Conservation (phyloP, 495 filamentous ascomycete species). For the Aspergillus ellipticus region DNA sequence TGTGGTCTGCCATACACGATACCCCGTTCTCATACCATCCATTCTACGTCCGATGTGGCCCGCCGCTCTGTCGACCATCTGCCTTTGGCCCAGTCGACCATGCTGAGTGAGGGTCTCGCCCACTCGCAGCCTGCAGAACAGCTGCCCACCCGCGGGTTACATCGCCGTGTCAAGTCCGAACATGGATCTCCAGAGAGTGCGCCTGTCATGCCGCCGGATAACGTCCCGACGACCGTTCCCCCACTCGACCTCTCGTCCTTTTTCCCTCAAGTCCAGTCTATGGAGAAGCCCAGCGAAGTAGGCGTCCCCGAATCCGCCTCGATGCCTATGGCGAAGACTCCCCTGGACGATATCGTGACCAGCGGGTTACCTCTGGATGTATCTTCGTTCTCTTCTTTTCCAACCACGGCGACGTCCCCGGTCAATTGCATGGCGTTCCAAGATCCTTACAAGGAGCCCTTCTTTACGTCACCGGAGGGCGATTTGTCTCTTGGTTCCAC, state of each 20-base stretch:
- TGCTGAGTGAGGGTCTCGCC: conserved; percentile 36
- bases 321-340: conserved; percentile 30
- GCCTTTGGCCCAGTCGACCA: conserved; percentile 44
- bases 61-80: conserved; percentile 70
- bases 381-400: conserved; percentile 33
- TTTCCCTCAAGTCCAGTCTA: conserved; percentile 42
- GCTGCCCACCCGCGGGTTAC: conserved; percentile 44
- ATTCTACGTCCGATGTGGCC: conserved; percentile 53
- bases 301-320: conserved; percentile 20
- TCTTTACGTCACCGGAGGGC: conserved; percentile 51
- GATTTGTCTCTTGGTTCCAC: conserved; percentile 66
- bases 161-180: conserved; percentile 62
- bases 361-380: conserved; percentile 38
- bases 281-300: conserved; percentile 32
- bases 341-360: conserved; percentile 37
- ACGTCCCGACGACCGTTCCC: conserved; percentile 58
- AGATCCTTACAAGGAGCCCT: conserved; percentile 40
- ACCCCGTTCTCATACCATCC: conserved; percentile 67
- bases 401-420: conserved; percentile 34
- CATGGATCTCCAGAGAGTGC: conserved; percentile 65
- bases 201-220: conserved; percentile 50
- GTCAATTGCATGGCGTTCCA: conserved; percentile 42
- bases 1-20: conserved; percentile 79
- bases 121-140: conserved; percentile 27
- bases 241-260: conserved; percentile 63